phyloP scores from a whole-genome alignment of 257 asterid genomes.

The Nicotiana sylvestris region DNA sequence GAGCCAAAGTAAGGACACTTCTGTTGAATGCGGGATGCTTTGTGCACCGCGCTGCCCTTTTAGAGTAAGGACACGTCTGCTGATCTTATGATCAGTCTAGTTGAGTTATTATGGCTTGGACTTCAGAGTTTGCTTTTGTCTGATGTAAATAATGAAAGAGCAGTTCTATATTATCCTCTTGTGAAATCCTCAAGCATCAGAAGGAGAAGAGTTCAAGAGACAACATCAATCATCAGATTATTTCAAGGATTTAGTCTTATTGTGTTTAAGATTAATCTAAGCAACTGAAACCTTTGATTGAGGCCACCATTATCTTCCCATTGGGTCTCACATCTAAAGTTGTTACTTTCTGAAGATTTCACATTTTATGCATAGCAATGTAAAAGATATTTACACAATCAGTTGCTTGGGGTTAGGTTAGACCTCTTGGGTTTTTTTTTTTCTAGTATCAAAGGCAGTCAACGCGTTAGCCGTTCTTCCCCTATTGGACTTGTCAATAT shows the following conservation, averaged over 20 bases:
- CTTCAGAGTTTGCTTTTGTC: neutral
- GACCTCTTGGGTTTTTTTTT: too few species aligned
- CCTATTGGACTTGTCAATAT: too few species aligned
- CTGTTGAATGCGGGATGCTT: too few species aligned
- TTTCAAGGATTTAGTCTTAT: neutral
- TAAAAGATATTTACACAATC: too few species aligned
- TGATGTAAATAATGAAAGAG: neutral
- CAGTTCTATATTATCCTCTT: neutral
- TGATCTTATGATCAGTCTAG: neutral
- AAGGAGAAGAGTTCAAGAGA: neutral
- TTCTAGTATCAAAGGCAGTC: too few species aligned
- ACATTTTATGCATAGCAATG: too few species aligned
- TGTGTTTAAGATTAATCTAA: too few species aligned
- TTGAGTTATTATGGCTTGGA: neutral
- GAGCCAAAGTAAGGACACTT: slow-evolving; percentile 51
- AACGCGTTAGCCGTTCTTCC: too few species aligned
- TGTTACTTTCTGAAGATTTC: too few species aligned
- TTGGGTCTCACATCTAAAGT: neutral
- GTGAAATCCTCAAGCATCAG: neutral
- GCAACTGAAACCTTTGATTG: neutral
- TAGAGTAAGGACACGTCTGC: neutral
- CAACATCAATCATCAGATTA: neutral
- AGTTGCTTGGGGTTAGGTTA: too few species aligned
- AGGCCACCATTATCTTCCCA: neutral
- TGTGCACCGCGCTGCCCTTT: too few species aligned